phyloP scores from a whole-genome alignment of 1,284 basidiomycete species.

The Ceratobasidium sp. region DNA sequence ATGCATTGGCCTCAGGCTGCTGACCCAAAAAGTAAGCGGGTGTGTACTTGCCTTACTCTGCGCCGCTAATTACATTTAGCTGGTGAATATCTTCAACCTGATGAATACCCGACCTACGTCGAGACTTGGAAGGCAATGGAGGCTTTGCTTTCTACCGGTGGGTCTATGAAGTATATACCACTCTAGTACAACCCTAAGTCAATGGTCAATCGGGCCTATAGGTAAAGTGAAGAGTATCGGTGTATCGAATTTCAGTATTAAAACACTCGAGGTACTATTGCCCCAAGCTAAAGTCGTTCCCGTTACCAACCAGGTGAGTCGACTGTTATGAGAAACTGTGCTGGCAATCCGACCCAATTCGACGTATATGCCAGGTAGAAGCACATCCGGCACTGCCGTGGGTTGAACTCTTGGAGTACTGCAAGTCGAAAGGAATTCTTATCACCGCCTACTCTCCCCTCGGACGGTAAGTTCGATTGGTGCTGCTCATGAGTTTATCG shows the following conservation, averaged over 20 bases:
- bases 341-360: too few species aligned
- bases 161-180: background rate
- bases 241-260: constrained; percentile 54
- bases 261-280: constrained; percentile 49
- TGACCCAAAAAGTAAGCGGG: constrained; percentile 19
- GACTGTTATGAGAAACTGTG: background rate
- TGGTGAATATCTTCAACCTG: constrained; percentile 57
- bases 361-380: constrained; percentile 57
- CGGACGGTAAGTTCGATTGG: constrained; percentile 67
- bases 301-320: constrained; percentile 71
- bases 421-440: constrained; percentile 75
- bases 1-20: constrained; percentile 54
- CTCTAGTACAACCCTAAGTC: too few species aligned
- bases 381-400: constrained; percentile 81
- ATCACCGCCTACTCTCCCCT: constrained; percentile 87
- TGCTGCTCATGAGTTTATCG: background rate
- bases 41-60: constrained; percentile 44
- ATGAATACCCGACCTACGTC: constrained; percentile 55
- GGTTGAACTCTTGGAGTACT: constrained; percentile 71
- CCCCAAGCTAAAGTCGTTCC: constrained; percentile 63
- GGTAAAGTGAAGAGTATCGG: constrained; percentile 52
- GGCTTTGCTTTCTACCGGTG: constrained; percentile 50
- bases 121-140: constrained; percentile 62
- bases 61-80: background rate
- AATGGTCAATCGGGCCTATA: background rate